A percentile compares a stretch with the other conserved stretches of the same genome.
These are phyloP conservation scores for Serendipita sp. DNA, from an alignment of 768 basidiomycete species.

Conservation along the genomic window DNA sequence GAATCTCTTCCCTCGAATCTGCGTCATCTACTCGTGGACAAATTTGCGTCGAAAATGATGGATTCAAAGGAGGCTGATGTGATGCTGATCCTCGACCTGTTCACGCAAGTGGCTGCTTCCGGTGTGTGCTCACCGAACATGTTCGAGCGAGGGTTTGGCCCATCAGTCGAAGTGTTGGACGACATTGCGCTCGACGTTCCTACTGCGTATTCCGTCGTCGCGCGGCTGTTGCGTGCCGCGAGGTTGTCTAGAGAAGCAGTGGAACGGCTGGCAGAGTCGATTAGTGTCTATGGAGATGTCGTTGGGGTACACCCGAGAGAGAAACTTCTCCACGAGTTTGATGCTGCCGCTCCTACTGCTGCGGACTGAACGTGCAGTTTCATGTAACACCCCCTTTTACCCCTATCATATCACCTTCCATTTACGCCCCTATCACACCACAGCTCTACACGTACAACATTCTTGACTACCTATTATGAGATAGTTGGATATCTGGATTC, in stretches of 20 bases:
- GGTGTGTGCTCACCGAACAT: conserved; percentile 38
- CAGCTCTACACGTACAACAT: too few relatives aligned
- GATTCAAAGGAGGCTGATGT: conserved; percentile 75
- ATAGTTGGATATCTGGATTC: too few relatives aligned
- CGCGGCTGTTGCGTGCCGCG: conserved; percentile 57
- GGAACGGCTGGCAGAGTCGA: conserved; percentile 4
- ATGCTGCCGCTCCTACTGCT: background rate
- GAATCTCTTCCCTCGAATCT: conserved; percentile 48
- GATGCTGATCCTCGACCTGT: conserved; percentile 59
- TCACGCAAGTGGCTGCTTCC: conserved; percentile 44
- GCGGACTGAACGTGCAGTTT: too few relatives aligned
- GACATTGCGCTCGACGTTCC: conserved; percentile 86
- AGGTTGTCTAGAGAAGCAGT: conserved; percentile 37
- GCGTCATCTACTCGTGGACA: conserved; percentile 53
- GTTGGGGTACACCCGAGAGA: background rate
- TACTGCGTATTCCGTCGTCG: conserved; percentile 62
- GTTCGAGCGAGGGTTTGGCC: conserved; percentile 61
- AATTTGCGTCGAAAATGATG: conserved; percentile 45
- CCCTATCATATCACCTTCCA: too few relatives aligned
- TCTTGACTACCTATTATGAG: too few relatives aligned
- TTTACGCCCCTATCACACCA: too few relatives aligned
- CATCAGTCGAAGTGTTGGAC: conserved; percentile 61
- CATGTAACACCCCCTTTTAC: too few relatives aligned
- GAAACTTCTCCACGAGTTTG: conserved; percentile 2
- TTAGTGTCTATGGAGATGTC: background rate